Percentiles rank a stretch among this genome's conserved stretches.
phyloP scores from a whole-genome alignment of 2,329 filamentous ascomycete species.

The Claviceps sp. region DNA sequence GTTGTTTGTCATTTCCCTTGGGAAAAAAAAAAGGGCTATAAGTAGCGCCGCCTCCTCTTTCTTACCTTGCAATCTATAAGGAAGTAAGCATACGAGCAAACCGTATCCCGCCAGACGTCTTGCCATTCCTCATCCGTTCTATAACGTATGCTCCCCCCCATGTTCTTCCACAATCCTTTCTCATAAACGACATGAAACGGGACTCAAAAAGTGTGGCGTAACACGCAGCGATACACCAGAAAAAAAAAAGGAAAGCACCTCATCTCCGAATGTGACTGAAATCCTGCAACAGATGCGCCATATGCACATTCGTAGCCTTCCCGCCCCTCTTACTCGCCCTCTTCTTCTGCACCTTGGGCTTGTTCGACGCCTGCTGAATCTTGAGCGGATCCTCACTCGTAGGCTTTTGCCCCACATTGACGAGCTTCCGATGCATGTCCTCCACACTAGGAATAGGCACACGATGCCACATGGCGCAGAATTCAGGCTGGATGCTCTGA shows the following conservation, averaged over 20 bases:
- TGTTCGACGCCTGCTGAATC: conserved; percentile 31
- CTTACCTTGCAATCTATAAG: too few species aligned
- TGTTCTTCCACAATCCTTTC: too few species aligned
- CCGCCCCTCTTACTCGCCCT: conserved; percentile 51
- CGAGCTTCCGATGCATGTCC: conserved; percentile 64
- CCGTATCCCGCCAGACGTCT: too few species aligned
- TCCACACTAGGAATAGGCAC: conserved; percentile 63
- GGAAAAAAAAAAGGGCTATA: too few species aligned
- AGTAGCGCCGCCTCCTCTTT: too few species aligned
- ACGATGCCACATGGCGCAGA: conserved; percentile 70
- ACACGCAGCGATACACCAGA: neutral
- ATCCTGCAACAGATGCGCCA: conserved; percentile 70
- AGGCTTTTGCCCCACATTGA: conserved; percentile 68
- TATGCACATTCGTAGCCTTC: conserved; percentile 79
- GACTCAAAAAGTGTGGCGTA: neutral
- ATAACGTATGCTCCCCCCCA: too few species aligned
- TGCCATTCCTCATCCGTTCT: too few species aligned
- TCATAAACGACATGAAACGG: neutral
- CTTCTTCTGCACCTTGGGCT: conserved; percentile 63
- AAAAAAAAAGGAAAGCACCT: conserved; percentile 3
- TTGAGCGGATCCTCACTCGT: conserved; percentile 64
- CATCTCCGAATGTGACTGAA: conserved; percentile 38
- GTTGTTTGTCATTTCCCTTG: too few species aligned
- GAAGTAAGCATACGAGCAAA: too few species aligned
- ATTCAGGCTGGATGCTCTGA: conserved; percentile 67